These are phyloP conservation scores for Mycena galopus DNA, from an alignment of 768 basidiomycete species.

Conservation along the genomic window DNA sequence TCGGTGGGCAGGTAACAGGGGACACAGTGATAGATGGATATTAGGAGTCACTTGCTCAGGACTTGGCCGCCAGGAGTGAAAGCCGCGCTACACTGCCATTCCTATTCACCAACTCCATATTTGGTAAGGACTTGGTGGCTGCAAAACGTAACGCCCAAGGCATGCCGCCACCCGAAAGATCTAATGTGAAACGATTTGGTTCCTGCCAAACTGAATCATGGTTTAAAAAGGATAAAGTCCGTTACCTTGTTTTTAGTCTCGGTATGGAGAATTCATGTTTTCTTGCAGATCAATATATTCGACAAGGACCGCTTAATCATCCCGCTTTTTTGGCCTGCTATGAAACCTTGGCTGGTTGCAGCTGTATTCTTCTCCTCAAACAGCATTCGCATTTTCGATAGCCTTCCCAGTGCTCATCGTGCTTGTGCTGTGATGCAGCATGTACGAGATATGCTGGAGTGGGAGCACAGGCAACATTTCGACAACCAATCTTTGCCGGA, in stretches of 20 bases:
- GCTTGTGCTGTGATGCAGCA: neutral
- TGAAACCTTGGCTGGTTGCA: neutral
- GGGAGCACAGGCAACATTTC: neutral
- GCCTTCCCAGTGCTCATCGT: neutral
- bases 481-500: neutral
- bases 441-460: neutral
- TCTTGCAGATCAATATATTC: neutral
- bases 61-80: neutral
- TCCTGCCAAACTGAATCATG: neutral
- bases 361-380: neutral
- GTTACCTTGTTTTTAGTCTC: neutral
- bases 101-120: neutral
- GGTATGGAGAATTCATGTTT: neutral
- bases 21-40: neutral
- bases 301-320: neutral
- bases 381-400: neutral
- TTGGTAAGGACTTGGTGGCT: neutral
- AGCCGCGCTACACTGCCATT: neutral
- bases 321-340: neutral
- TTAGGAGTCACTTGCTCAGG: neutral
- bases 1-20: neutral
- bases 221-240: neutral
- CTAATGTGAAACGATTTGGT: neutral
- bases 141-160: neutral
- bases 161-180: neutral